Evolutionary conservation across 2,329 filamentous ascomycete species (phyloP), one percentile per base, ranked within the genome.

Genomic region (Aspergillus spinulosporus): DNA sequence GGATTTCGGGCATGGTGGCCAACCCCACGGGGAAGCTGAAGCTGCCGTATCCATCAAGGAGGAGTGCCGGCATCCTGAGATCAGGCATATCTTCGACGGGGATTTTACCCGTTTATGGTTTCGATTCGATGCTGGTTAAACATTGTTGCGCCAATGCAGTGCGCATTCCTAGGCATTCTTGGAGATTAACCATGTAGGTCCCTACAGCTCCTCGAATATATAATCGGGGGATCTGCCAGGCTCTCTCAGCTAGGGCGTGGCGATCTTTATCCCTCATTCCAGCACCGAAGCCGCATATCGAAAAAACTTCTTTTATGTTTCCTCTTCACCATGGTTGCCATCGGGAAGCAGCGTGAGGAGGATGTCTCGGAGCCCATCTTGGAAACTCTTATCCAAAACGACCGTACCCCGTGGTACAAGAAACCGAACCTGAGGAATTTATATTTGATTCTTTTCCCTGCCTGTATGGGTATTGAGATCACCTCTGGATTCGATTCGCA

Each of bases 391-490:
- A 32, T 66, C 46, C 36, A 48, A n/a, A 50, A 63, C 9, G 78
- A 80, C 58, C 69, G 69, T 34, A 73, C 74, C 32, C 71, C 71
- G 54, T 86, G 82, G 82, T 85, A 79, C 72, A 78, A 76, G 64
- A 87, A 87, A 68, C 81, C 79, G 0, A 86, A 86, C 60, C 72
- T 86, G 39, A 76, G 83, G 52, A 66, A 65, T 14, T 74, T 86
- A 37, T 86, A 87, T 64, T 66, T 86, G 5, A 70, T 83, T 57
- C 76, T 87, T 49, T 82, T 86, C 56, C 82, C 82, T 21, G 82
- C 81, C 43, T 84, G 81, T 66, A 82, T 86, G 73, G 84, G 84
- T 46, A 83, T 86, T 56, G 84, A 86, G 71, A 83, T 83, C 64
- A 85, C 82, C 0, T 83, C 81, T 3, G 82, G 83, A 0, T 85